Percentiles rank a stretch among this genome's conserved stretches.
phyloP scores from a whole-genome alignment of 441 rosid species.

The Erodium texanum region DNA sequence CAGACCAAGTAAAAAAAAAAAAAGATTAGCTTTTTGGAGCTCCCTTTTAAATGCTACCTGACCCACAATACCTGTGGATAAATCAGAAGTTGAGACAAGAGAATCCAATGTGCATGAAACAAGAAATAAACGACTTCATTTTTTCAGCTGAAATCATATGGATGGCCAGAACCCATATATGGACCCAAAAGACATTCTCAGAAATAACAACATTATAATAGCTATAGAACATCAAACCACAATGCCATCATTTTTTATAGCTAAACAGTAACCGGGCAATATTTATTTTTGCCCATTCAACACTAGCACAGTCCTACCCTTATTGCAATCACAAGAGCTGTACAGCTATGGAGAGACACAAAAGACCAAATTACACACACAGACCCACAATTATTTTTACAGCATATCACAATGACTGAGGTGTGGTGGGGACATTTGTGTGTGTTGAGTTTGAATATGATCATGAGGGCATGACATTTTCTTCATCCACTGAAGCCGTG shows the following conservation, averaged over 20 bases:
- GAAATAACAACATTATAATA: background rate
- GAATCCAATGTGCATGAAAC: constrained; percentile 1
- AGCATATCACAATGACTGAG: background rate
- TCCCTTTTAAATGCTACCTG: constrained; percentile 4
- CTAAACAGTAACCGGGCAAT: background rate
- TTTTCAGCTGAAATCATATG: background rate
- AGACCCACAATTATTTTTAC: constrained; percentile 15
- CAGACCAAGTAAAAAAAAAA: constrained; percentile 1
- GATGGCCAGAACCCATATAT: background rate
- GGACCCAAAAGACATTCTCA: constrained; percentile 5
- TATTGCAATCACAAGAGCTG: constrained; percentile 19
- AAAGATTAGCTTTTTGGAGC: background rate
- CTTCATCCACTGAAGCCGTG: constrained; percentile 52
- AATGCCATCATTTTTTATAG: constrained; percentile 5
- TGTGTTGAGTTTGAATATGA: constrained; percentile 11
- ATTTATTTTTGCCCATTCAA: background rate
- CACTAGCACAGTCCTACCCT: background rate
- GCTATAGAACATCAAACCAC: background rate
- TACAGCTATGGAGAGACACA: constrained; percentile 16
- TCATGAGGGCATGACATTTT: constrained; percentile 12
- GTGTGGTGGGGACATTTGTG: constrained; percentile 19
- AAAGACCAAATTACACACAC: constrained; percentile 18
- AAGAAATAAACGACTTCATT: constrained; percentile 28
- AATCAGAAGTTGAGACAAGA: constrained; percentile 9
- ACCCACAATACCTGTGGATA: constrained; percentile 1